phyloP scores from a whole-genome alignment of 345 rosid genomes.

The Citrus hindsii region DNA sequence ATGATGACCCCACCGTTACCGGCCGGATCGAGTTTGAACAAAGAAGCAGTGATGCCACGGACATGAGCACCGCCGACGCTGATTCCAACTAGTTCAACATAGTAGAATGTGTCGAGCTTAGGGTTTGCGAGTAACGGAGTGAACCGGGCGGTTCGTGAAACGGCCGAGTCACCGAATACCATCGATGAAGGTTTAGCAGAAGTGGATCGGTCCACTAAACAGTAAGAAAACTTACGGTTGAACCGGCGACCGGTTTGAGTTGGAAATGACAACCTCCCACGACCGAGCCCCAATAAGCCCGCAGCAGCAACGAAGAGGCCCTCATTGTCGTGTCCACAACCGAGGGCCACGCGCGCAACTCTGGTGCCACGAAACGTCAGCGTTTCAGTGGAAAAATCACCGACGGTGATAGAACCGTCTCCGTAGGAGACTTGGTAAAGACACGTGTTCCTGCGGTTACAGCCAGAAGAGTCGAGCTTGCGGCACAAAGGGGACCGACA shows the following conservation, averaged over 20 bases:
- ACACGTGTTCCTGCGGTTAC: constrained; percentile 49
- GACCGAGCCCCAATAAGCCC: constrained; percentile 86
- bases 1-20: constrained; percentile 93
- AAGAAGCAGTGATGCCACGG: constrained; percentile 54
- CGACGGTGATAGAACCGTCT: constrained; percentile 86
- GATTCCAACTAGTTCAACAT: constrained; percentile 74
- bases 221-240: constrained; percentile 81
- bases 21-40: constrained; percentile 63
- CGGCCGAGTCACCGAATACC: constrained; percentile 73
- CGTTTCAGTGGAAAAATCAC: constrained; percentile 87
- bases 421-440: constrained; percentile 91
- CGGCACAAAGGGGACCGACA: constrained; percentile 66
- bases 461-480: constrained; percentile 60
- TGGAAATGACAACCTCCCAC: constrained; percentile 81
- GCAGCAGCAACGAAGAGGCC: constrained; percentile 95
- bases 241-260: constrained; percentile 74
- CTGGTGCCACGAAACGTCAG: constrained; percentile 65
- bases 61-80: constrained; percentile 91
- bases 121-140: constrained; percentile 78
- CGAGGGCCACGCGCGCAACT: constrained; percentile 70
- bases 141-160: constrained; percentile 67
- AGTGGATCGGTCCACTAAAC: constrained; percentile 84
- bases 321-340: constrained; percentile 93
- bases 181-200: constrained; percentile 75
- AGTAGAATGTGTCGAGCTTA: constrained; percentile 90